Conservation (phyloP, 2,329 filamentous ascomycete species). For the Elsinoe fawcettii region DNA sequence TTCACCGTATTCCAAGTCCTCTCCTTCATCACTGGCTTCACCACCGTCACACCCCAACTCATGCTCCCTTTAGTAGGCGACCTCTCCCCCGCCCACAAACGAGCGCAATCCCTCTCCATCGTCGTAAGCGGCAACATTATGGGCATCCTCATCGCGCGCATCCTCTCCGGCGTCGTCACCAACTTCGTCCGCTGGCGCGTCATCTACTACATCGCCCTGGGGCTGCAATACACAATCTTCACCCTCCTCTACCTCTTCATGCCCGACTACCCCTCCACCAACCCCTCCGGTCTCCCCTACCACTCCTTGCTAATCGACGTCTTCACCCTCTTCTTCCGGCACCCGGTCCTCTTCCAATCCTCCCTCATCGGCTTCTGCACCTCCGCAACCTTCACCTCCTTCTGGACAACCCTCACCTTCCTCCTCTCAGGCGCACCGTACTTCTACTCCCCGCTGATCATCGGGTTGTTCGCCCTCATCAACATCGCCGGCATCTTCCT, state of each 20-base stretch:
- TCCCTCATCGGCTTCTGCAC: conserved; percentile 59
- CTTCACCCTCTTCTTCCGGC: conserved; percentile 51
- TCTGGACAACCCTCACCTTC: conserved; percentile 74
- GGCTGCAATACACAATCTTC: conserved; percentile 60
- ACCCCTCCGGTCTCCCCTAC: conserved; percentile 58
- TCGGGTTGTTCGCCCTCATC: conserved; percentile 72
- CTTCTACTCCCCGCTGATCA: conserved; percentile 56
- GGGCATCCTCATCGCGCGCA: conserved; percentile 66
- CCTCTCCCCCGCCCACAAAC: conserved; percentile 60
- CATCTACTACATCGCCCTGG: conserved; percentile 72
- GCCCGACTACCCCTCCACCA: conserved; percentile 73
- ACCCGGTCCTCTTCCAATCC: conserved; percentile 63
- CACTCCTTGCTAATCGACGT: conserved; percentile 59
- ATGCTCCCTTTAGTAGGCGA: conserved; percentile 78
- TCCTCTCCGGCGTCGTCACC: conserved; percentile 67
- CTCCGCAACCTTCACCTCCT: conserved; percentile 55
- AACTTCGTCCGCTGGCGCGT: conserved; percentile 67
- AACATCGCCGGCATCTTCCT: conserved; percentile 61
- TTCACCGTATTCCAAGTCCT: conserved; percentile 60
- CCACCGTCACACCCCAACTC: conserved; percentile 65
- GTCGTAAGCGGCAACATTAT: conserved; percentile 68
- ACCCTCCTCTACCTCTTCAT: conserved; percentile 61
- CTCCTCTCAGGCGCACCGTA: conserved; percentile 65
- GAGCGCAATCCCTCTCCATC: conserved; percentile 63
- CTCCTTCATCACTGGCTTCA: conserved; percentile 66